Evolutionary conservation across 768 basidiomycete genomes (phyloP).

Genomic region (Omphalotus guepiniiformis): DNA sequence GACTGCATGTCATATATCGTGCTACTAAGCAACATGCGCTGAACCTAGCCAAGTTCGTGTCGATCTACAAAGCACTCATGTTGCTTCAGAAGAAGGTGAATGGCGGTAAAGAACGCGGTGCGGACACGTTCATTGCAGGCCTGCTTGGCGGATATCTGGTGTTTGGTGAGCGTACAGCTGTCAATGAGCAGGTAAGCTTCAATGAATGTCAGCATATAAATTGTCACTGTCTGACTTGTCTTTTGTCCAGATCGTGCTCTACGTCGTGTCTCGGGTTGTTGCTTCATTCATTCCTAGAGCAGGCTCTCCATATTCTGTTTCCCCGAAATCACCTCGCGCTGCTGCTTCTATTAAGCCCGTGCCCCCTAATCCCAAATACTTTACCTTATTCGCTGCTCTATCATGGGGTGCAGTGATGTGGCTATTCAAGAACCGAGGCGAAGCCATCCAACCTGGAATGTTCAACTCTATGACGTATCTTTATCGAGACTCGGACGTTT

Average conservation of each 20-base stretch:
- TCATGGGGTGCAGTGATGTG: conserved; percentile 98
- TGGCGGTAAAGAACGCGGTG: conserved; percentile 73
- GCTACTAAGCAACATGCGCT: conserved; percentile 89
- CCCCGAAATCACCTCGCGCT: conserved; percentile 35
- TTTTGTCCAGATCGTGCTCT: conserved; percentile 79
- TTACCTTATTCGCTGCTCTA: conserved; percentile 82
- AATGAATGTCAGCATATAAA: neutral
- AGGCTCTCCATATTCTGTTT: conserved; percentile 45
- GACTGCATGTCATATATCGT: conserved; percentile 63
- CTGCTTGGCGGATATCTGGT: conserved; percentile 87
- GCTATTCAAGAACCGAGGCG: conserved; percentile 80
- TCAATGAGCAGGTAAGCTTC: conserved; percentile 82
- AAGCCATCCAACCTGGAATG: conserved; percentile 96
- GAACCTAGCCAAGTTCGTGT: conserved; percentile 92
- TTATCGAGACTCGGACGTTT: conserved; percentile 88
- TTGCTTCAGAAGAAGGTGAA: conserved; percentile 79
- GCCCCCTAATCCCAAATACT: conserved; percentile 82
- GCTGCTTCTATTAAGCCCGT: conserved; percentile 55
- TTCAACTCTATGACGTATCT: conserved; percentile 95
- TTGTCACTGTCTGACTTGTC: neutral
- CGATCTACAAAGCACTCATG: conserved; percentile 85
- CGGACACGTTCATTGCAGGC: conserved; percentile 91
- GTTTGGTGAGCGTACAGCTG: conserved; percentile 80
- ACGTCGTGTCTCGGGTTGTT: conserved; percentile 89
- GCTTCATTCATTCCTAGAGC: conserved; percentile 89